phyloP scores from a whole-genome alignment of 371 early-diverging fungal species.

The Hamiltosporidium tvaerminnensis region DNA sequence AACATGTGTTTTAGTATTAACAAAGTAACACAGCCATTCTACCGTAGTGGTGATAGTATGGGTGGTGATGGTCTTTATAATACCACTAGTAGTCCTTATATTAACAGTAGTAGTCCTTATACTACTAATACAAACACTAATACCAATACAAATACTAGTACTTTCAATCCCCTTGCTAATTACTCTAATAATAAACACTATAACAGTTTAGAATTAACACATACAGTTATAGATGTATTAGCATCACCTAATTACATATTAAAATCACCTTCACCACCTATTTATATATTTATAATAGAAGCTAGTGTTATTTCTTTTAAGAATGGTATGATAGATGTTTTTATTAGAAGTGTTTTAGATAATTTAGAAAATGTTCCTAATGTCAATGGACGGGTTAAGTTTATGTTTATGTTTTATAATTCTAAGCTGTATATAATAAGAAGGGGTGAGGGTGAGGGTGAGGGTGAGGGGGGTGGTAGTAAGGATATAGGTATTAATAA shows the following conservation, averaged over 20 bases:
- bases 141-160: too few species aligned
- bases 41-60: too few species aligned
- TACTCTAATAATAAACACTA: conserved; percentile 28
- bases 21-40: conserved; percentile 30
- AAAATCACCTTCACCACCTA: conserved; percentile 18
- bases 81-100: too few species aligned
- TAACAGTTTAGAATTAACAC: conserved; percentile 18
- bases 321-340: conserved; percentile 7
- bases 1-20: conserved; percentile 46
- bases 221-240: conserved; percentile 38
- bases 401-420: conserved; percentile 33
- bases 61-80: too few species aligned
- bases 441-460: conserved; percentile 6
- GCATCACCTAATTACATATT: conserved; percentile 29
- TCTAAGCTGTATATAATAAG: conserved; percentile 21
- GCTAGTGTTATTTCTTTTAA: conserved; percentile 24
- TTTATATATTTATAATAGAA: conserved; percentile 40
- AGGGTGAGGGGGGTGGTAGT: too few species aligned
- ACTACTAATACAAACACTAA: too few species aligned
- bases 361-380: conserved; percentile 4
- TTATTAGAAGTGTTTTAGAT: conserved; percentile 20
- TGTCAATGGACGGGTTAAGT: conserved; percentile 18
- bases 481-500: too few species aligned
- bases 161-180: conserved; percentile 33
- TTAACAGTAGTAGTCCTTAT: too few species aligned